Percentiles rank a stretch among this genome's conserved stretches.
Evolutionary conservation across 2,329 filamentous ascomycete genomes (phyloP).

Genomic region (Elsinoe arachidis): DNA sequence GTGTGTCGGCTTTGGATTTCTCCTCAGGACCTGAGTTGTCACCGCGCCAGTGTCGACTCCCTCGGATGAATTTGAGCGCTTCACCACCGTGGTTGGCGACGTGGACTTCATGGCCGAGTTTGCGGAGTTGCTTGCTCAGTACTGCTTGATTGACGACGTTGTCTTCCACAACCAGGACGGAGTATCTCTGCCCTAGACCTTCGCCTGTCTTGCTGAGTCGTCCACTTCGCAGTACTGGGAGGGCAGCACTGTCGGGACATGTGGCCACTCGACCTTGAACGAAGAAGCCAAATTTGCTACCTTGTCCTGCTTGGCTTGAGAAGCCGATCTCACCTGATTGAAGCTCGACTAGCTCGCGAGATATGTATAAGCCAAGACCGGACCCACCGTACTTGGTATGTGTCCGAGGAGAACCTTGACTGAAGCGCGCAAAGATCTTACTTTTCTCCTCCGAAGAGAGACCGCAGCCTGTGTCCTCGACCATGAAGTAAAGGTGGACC

Average conservation of each 20-base stretch:
- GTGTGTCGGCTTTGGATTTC: slow-evolving; percentile 1
- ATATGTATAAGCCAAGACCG: slow-evolving; percentile 62
- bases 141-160: slow-evolving; percentile 13
- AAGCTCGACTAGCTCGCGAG: slow-evolving; percentile 35
- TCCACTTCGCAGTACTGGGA: background rate
- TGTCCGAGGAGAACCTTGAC: slow-evolving; percentile 57
- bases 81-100: slow-evolving; percentile 11
- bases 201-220: background rate
- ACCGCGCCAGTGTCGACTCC: background rate
- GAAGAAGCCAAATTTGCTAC: slow-evolving; percentile 12
- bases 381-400: slow-evolving; percentile 63
- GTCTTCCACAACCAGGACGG: slow-evolving; percentile 12
- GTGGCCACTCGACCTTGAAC: background rate
- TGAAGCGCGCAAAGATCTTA: slow-evolving; percentile 58
- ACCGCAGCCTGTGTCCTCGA: slow-evolving; percentile 30
- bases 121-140: slow-evolving; percentile 13
- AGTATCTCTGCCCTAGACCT: background rate
- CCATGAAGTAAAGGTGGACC: slow-evolving; percentile 32
- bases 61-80: slow-evolving; percentile 8
- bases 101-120: slow-evolving; percentile 10
- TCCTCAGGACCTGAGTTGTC: background rate
- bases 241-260: background rate
- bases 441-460: slow-evolving; percentile 30
- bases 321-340: slow-evolving; percentile 10
- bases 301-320: background rate